phyloP scores from a whole-genome alignment of 1,284 basidiomycete species.

The Pulchroboletus neoregius region DNA sequence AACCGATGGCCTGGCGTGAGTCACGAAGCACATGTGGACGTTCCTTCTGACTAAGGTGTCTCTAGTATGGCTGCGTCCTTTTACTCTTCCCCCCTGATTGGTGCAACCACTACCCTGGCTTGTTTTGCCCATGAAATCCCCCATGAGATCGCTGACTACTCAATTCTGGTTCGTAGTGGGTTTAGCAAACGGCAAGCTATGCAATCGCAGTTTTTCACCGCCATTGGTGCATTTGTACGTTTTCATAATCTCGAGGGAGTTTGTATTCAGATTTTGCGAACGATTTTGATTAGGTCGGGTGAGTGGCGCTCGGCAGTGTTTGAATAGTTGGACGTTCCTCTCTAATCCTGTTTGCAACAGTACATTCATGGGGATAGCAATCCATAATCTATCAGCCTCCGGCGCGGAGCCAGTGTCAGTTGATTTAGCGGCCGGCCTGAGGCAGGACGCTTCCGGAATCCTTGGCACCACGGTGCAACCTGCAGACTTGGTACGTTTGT shows the following conservation, averaged over 20 bases:
- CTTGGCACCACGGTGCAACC: constrained; percentile 76
- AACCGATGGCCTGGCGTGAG: constrained; percentile 82
- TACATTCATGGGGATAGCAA: constrained; percentile 86
- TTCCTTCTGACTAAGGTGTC: constrained; percentile 8
- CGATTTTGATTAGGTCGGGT: constrained; percentile 50
- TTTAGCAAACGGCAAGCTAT: constrained; percentile 88
- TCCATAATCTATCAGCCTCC: constrained; percentile 64
- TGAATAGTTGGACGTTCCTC: not conserved
- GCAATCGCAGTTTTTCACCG: constrained; percentile 87
- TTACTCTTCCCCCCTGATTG: constrained; percentile 84
- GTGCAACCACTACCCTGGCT: constrained; percentile 85
- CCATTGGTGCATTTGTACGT: constrained; percentile 80
- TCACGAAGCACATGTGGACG: constrained; percentile 18
- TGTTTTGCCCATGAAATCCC: constrained; percentile 92
- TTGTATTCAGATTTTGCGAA: constrained; percentile 7
- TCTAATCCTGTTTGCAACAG: constrained; percentile 36
- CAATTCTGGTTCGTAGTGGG: constrained; percentile 82
- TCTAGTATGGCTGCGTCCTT: constrained; percentile 84
- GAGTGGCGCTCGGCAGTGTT: constrained; percentile 22
- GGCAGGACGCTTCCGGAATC: constrained; percentile 68
- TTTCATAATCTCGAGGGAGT: constrained; percentile 1
- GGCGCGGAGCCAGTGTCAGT: constrained; percentile 39
- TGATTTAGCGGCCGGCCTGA: constrained; percentile 66
- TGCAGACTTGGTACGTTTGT: constrained; percentile 67
- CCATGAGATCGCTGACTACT: constrained; percentile 90